Evolutionary conservation across 495 filamentous ascomycete genomes (phyloP).

Genomic region (Penicillium egyptiacum): DNA sequence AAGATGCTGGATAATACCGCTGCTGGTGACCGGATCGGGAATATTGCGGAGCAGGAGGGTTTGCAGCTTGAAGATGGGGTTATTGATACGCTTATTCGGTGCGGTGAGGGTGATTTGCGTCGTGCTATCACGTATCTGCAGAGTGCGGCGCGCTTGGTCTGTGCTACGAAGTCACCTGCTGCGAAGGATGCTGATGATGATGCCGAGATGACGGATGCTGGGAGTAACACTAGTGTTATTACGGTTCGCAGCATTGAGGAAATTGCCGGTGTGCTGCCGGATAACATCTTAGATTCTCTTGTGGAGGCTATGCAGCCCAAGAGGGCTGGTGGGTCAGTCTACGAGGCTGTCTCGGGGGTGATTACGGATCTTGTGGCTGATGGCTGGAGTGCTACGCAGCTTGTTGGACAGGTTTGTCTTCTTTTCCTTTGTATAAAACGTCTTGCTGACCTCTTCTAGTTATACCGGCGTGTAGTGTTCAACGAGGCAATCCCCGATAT

Average conservation of each 20-base stretch:
- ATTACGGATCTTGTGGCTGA: conserved; percentile 92
- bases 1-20: conserved; percentile 88
- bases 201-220: conserved; percentile 50
- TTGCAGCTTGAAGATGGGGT: conserved; percentile 75
- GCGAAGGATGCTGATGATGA: conserved; percentile 52
- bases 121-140: conserved; percentile 97
- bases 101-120: conserved; percentile 89
- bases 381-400: conserved; percentile 95
- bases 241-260: conserved; percentile 83
- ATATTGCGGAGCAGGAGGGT: conserved; percentile 77
- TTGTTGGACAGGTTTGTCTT: conserved; percentile 67
- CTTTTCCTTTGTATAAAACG: background rate
- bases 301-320: conserved; percentile 75
- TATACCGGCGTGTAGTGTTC: conserved; percentile 80
- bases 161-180: conserved; percentile 45
- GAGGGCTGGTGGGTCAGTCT: conserved; percentile 60
- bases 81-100: conserved; percentile 77
- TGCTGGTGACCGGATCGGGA: conserved; percentile 68
- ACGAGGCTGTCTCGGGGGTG: conserved; percentile 70
- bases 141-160: conserved; percentile 78
- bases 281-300: conserved; percentile 65
- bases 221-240: conserved; percentile 41
- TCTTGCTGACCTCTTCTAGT: conserved; percentile 41
- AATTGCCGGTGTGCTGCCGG: conserved; percentile 92
- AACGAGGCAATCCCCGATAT: conserved; percentile 78